Evolutionary conservation across 2,329 filamentous ascomycete species (phyloP), one percentile per base, ranked within the genome.

Genomic region (Beauveria medogensis): DNA sequence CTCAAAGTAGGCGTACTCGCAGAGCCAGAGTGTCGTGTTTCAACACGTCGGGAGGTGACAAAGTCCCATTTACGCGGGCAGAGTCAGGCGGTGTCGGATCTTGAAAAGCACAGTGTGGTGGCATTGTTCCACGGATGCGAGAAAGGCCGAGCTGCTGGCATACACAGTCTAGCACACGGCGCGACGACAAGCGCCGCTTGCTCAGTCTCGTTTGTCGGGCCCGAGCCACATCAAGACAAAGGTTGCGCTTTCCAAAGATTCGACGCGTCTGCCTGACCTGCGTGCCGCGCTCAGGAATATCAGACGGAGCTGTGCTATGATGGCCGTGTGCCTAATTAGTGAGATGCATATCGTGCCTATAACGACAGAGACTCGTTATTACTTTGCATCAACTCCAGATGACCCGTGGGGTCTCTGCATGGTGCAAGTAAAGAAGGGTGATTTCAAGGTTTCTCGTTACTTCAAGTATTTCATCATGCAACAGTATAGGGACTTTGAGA

Each of bases 1-100:
- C 24, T 55, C 55, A 50, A 59, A 62, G 50, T 59, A 58, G 7
- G 55, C 22, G 44, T 50, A 55, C 9, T 18, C 22, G 41, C 47
- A 62, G 48, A 55, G 37, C 55, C 60, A 62, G 41, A 34, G 40
- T 8, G 59, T 30, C 12, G 55, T 5, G 30, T 30, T 28, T 28
- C 48, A 37, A 37, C 48, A 34, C n/a, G 48, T 16, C 7, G 48
- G 48, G 4, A 28, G 18, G 26, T 34, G 28, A 20, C 10, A 22
- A 16, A 4, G 5, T 22, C 18, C 26, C 14, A 16, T 20, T n/a
- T 14, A 12, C 12, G 14, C 47, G 26, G 48, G 48, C 16, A 37
- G 48, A 18, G 48, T 10, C 48, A 37, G 28, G 16, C 48, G 48
- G 26, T 51, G 16, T 16, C 48, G 48, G 18, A 37, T 30, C 6